A percentile compares a stretch with the other conserved stretches of the same genome.
Evolutionary conservation across 495 filamentous ascomycete species (phyloP).

Genomic region (Penicillium simplicissimum): DNA sequence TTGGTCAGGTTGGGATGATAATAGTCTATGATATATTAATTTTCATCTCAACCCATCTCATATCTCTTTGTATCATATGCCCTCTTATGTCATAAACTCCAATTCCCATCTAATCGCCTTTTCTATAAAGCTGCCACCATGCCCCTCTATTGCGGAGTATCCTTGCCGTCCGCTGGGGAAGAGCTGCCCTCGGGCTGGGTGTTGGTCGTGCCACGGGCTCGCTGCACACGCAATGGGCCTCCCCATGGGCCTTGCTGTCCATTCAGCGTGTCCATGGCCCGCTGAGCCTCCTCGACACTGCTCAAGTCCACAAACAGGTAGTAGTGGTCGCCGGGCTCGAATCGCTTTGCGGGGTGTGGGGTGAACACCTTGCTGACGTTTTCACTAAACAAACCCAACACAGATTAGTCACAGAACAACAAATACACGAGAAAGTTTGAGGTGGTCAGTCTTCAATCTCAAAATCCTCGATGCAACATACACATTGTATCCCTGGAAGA

Average conservation of each 20-base stretch:
- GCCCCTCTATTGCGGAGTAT: neutral
- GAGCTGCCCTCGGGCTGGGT: constrained; percentile 5
- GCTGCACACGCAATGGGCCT: constrained; percentile 43
- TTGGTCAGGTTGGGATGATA: neutral
- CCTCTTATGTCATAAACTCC: constrained; percentile 1
- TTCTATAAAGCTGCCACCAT: neutral
- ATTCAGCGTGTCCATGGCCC: constrained; percentile 44
- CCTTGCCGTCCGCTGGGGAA: neutral
- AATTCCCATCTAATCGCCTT: neutral
- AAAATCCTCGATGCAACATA: constrained; percentile 23
- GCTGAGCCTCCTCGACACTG: constrained; percentile 56
- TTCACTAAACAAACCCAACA: constrained; percentile 31
- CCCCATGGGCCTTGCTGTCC: constrained; percentile 49
- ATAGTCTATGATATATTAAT: neutral
- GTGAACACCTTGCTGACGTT: constrained; percentile 65
- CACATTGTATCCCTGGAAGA: constrained; percentile 62
- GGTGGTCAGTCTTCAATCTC: neutral
- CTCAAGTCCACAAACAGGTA: constrained; percentile 69
- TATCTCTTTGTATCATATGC: neutral
- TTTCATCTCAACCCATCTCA: neutral
- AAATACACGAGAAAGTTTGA: neutral
- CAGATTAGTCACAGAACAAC: constrained; percentile 7
- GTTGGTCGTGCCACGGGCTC: constrained; percentile 37
- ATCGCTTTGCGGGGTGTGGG: constrained; percentile 53
- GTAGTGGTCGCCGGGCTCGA: constrained; percentile 59